Evolutionary conservation across 2,329 filamentous ascomycete genomes (phyloP).

Genomic region (Huntiella omanensis): DNA sequence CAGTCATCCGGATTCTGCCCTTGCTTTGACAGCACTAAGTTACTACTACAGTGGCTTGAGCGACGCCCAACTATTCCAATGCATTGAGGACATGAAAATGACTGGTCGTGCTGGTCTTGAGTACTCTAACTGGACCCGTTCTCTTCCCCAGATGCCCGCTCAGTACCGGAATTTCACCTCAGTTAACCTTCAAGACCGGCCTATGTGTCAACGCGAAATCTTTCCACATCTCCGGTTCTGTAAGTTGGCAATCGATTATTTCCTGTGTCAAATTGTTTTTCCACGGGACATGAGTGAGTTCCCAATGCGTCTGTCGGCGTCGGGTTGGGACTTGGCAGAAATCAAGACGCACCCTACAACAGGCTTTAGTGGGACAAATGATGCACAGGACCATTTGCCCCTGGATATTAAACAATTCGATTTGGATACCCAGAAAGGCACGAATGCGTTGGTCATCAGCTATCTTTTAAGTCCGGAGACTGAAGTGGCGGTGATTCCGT

Average conservation of each 20-base stretch:
- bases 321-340: slow-evolving; percentile 46
- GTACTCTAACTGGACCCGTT: slow-evolving; percentile 30
- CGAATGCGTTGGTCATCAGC: slow-evolving; percentile 46
- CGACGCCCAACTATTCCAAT: slow-evolving; percentile 27
- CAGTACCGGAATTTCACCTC: slow-evolving; percentile 25
- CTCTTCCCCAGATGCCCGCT: slow-evolving; percentile 17
- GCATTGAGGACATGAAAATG: slow-evolving; percentile 27
- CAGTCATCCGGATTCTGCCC: slow-evolving; percentile 40
- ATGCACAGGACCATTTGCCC: slow-evolving; percentile 38
- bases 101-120: slow-evolving; percentile 33
- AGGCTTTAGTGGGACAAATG: slow-evolving; percentile 54
- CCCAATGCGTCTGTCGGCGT: slow-evolving; percentile 40
- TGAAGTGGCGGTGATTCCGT: slow-evolving; percentile 17
- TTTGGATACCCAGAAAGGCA: slow-evolving; percentile 31
- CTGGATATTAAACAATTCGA: slow-evolving; percentile 28
- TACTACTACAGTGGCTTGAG: slow-evolving; percentile 38
- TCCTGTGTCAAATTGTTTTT: slow-evolving; percentile 38
- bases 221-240: slow-evolving; percentile 34
- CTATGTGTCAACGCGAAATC: slow-evolving; percentile 26
- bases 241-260: slow-evolving; percentile 44
- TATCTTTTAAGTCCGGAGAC: slow-evolving; percentile 39
- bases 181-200: slow-evolving; percentile 39
- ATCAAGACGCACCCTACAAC: slow-evolving; percentile 31
- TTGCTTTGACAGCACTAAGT: slow-evolving; percentile 34
- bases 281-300: slow-evolving; percentile 44